phyloP scores from a whole-genome alignment of 441 rosid genomes.

The Biscutella laevigata region DNA sequence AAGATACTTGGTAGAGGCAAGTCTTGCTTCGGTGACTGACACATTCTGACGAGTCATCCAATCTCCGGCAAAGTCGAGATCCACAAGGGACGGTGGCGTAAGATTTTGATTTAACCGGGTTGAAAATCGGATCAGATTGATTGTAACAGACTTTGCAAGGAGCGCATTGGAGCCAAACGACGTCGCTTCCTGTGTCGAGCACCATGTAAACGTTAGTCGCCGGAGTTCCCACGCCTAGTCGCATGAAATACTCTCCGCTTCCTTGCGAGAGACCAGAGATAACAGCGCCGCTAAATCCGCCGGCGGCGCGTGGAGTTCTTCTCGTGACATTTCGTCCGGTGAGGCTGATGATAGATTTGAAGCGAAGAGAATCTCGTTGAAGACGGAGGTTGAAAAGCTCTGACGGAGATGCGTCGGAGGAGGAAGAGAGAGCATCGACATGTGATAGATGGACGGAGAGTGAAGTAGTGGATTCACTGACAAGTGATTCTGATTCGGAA shows the following conservation, averaged over 20 bases:
- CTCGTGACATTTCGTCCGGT: constrained; percentile 10
- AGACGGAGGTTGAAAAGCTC: constrained; percentile 55
- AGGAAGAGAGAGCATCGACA: constrained; percentile 48
- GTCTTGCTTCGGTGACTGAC: constrained; percentile 27
- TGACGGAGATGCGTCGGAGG: constrained; percentile 32
- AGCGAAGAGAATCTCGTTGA: constrained; percentile 49
- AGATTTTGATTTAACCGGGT: constrained; percentile 60
- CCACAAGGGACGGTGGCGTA: constrained; percentile 44
- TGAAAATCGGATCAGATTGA: constrained; percentile 68
- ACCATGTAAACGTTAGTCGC: constrained; percentile 64
- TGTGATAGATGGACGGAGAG: constrained; percentile 48
- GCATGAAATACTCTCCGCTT: constrained; percentile 87
- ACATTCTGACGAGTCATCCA: constrained; percentile 66
- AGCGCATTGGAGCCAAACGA: constrained; percentile 85
- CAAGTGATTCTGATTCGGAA: constrained; percentile 19
- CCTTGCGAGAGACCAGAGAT: constrained; percentile 80
- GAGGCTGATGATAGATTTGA: constrained; percentile 30
- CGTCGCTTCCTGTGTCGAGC: constrained; percentile 87
- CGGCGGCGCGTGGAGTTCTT: constrained; percentile 20
- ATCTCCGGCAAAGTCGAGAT: constrained; percentile 54
- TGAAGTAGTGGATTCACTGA: constrained; percentile 18
- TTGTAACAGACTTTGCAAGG: constrained; percentile 80
- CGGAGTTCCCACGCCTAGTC: constrained; percentile 86
- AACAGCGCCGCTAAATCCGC: constrained; percentile 59
- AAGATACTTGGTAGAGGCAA: constrained; percentile 78